Base-by-base conservation (phyloP, 805 yeast genomes). In the Candida pini region DNA sequence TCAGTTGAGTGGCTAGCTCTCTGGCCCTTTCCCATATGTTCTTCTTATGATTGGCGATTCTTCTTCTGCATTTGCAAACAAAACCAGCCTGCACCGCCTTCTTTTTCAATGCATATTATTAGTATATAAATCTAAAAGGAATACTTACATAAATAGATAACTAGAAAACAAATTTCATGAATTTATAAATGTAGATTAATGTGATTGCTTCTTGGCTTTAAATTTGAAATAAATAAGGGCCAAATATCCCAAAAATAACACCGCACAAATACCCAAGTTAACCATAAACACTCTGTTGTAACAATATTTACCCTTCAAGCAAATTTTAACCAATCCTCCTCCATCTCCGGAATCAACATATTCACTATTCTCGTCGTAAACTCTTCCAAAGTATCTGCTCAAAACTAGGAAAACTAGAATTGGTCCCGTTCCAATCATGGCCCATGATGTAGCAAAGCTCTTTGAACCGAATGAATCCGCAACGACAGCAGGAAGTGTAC, bases 371-470 rank as follows among this genome's bases (percentile, higher is more conserved):
- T 39, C 35, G 43, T 76, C 78, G 43, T 82, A 67, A 21, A 73
- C 69, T 8, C 45, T 36, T 2, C 86, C 87, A 44, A 83, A 71
- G 31, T 67, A 61, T 36, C 68, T 68, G 31, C 78, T 76, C 41
- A 81, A 63, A 2, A 64, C 33, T 45, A 72, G 74, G 26, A 82
- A 69, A 0, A 73, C 61, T 4, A 74, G 29, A 15, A 81, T 58
- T 1, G 87, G 86, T 6, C 89, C 89, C 0, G 87, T 77, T 17
- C 88, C 79, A 12, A 76, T 58, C 26, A 82, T 58, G 0, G 90
- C 87, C 90, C 92, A 83, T 1, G 80, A 68, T 0, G 89, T 80
- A 16, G 87, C 76, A 53, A 81, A 83, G 0, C 76, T 70, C 6
- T 60, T 65, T 0, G 84, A 70, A 2, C 89, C 89, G 59, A 81